phyloP scores from a whole-genome alignment of 805 yeast species.

The Diddensiella transvaalensis region DNA sequence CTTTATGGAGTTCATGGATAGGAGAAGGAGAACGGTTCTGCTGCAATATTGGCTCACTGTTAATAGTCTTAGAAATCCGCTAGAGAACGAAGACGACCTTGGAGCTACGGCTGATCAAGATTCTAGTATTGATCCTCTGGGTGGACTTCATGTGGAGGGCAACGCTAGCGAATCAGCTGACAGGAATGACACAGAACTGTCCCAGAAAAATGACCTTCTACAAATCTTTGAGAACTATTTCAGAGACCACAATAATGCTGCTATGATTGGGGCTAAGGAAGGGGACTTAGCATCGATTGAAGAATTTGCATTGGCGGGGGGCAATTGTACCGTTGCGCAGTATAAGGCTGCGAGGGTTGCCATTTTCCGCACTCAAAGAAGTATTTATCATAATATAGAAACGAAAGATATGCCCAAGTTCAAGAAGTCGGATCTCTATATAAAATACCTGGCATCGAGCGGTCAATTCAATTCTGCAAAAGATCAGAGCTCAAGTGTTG shows the following conservation, averaged over 20 bases:
- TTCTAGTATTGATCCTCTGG: slow-evolving; percentile 24
- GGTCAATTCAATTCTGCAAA: slow-evolving; percentile 5
- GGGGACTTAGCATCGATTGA: slow-evolving; percentile 34
- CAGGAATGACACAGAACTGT: slow-evolving; percentile 33
- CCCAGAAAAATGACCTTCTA: slow-evolving; percentile 51
- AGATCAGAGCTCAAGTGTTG: slow-evolving; percentile 20
- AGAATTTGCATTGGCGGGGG: slow-evolving; percentile 28
- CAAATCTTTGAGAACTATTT: slow-evolving; percentile 48
- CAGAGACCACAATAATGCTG: slow-evolving; percentile 17
- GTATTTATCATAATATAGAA: slow-evolving; percentile 49
- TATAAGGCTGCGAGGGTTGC: slow-evolving; percentile 57
- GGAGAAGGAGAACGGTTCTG: slow-evolving; percentile 41
- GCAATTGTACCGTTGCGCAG: slow-evolving; percentile 19
- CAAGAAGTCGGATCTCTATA: slow-evolving; percentile 53
- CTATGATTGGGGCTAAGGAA: neutral
- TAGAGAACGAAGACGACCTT: slow-evolving; percentile 47
- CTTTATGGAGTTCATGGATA: slow-evolving; percentile 56
- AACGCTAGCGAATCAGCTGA: slow-evolving; percentile 9
- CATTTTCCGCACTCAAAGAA: slow-evolving; percentile 56
- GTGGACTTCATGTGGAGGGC: slow-evolving; percentile 22
- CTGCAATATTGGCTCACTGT: slow-evolving; percentile 66
- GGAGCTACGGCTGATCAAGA: slow-evolving; percentile 19
- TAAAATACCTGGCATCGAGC: slow-evolving; percentile 47
- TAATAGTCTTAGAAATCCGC: slow-evolving; percentile 66
- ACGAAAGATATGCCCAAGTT: slow-evolving; percentile 55